Conservation (phyloP, 768 basidiomycete species). For the Agrocybe pediades region DNA sequence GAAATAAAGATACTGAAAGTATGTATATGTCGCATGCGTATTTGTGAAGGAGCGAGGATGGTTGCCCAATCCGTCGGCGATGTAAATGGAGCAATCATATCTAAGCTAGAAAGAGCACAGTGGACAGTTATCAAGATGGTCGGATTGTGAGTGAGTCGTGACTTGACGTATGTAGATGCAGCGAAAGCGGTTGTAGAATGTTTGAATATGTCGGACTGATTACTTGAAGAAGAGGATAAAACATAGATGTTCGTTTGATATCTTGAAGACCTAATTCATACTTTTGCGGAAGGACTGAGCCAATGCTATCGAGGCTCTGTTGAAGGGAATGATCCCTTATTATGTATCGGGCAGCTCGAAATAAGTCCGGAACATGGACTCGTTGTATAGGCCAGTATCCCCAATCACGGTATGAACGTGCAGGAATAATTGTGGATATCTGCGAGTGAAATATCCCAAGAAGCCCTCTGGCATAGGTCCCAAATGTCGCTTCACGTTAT, state of each 20-base stretch:
- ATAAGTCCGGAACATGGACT: slow-evolving; percentile 91
- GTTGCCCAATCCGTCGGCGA: not conserved
- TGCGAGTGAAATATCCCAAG: slow-evolving; percentile 87
- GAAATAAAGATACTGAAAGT: not conserved
- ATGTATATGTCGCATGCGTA: not conserved
- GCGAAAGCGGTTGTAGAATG: too few relatives aligned
- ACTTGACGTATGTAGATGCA: too few relatives aligned
- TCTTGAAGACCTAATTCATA: not conserved
- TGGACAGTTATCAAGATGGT: too few relatives aligned
- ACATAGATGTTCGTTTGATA: not conserved
- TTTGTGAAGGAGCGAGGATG: not conserved
- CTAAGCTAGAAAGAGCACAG: too few relatives aligned
- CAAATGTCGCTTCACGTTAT: slow-evolving; percentile 84
- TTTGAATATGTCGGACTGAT: too few relatives aligned
- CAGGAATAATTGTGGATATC: slow-evolving; percentile 90
- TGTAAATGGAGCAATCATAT: not conserved
- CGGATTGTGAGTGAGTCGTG: too few relatives aligned
- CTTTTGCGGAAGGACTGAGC: not conserved
- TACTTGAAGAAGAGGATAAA: not conserved
- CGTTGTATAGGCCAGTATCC: slow-evolving; percentile 68
- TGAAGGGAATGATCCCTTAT: not conserved
- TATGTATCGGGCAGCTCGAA: slow-evolving; percentile 64
- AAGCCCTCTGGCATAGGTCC: slow-evolving; percentile 94
- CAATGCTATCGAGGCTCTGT: not conserved
- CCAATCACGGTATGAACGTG: slow-evolving; percentile 89